Percentiles rank a stretch among this genome's conserved stretches.
phyloP scores from a whole-genome alignment of 2,329 filamentous ascomycete species.

The Nannizziopsis arthrosporioides region DNA sequence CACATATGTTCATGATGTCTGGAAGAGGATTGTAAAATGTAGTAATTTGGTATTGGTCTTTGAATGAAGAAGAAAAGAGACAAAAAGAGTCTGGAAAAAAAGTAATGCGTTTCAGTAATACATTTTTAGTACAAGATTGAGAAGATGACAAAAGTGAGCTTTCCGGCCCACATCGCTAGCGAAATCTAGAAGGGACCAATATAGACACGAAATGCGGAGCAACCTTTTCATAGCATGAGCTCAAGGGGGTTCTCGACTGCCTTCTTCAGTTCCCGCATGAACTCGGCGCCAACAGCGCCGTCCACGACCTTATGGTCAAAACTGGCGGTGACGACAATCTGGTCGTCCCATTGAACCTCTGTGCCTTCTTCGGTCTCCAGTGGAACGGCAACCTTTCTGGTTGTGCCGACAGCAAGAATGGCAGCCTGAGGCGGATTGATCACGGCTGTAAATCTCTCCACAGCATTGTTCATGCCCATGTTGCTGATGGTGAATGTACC shows the following conservation, averaged over 20 bases:
- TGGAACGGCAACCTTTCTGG: conserved; percentile 86
- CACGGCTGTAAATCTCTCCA: conserved; percentile 94
- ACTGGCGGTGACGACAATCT: conserved; percentile 86
- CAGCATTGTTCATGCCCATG: conserved; percentile 98
- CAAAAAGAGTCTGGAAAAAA: not conserved
- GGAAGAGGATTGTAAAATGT: no score
- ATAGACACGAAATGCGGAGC: not conserved
- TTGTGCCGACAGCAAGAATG: conserved; percentile 89
- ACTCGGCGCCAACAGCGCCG: conserved; percentile 90
- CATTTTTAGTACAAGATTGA: conserved; percentile 11
- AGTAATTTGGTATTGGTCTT: conserved; percentile 7
- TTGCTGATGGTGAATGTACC: conserved; percentile 99
- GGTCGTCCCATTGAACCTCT: conserved; percentile 82
- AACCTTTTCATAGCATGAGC: conserved; percentile 70
- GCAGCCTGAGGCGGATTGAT: conserved; percentile 97
- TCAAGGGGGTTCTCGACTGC: conserved; percentile 94
- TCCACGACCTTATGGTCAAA: conserved; percentile 99
- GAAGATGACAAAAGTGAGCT: not conserved
- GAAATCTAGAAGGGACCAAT: conserved; percentile 11
- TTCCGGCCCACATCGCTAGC: conserved; percentile 7
- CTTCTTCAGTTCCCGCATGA: conserved; percentile 95
- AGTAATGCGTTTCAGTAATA: conserved; percentile 8
- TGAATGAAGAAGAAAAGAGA: not conserved
- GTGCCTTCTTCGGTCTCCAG: conserved; percentile 74
- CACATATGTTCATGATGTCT: no score